Evolutionary conservation across 495 filamentous ascomycete species (phyloP).

Genomic region (Penicillium verhagenii): DNA sequence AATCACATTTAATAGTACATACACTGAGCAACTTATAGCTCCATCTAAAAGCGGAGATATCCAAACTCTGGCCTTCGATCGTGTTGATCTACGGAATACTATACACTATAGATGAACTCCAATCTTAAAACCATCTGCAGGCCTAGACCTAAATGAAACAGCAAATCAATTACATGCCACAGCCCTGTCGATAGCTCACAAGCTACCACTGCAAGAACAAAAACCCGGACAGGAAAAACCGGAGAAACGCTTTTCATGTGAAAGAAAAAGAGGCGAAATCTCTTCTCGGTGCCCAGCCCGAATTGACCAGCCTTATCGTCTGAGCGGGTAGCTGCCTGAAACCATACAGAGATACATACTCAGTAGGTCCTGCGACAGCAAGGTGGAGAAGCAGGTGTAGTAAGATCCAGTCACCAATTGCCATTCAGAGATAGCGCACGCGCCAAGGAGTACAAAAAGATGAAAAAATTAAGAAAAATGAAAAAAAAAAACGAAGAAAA

Average conservation of each 20-base stretch:
- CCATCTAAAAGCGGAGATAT: neutral
- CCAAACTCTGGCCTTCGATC: neutral
- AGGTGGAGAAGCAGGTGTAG: neutral
- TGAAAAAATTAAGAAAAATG: neutral
- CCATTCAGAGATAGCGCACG: conserved; percentile 8
- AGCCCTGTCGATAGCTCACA: neutral
- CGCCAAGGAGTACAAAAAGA: neutral
- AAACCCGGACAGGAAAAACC: neutral
- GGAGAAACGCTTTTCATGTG: neutral
- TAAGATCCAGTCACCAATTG: conserved; percentile 9
- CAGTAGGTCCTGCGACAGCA: neutral
- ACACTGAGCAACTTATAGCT: no score
- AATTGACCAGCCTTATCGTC: conserved; percentile 11
- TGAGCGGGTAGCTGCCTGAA: conserved; percentile 4
- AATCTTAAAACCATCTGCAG: neutral
- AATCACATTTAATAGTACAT: no score
- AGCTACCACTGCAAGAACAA: neutral
- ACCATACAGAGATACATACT: conserved; percentile 2
- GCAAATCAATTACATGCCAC: neutral
- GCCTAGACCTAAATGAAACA: neutral
- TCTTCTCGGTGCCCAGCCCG: neutral
- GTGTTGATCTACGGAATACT: neutral
- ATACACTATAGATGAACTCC: neutral
- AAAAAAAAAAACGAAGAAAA: neutral
- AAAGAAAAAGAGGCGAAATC: neutral